Base-by-base conservation (phyloP, 257 asterid species). In the Nicotiana obtusifolia region DNA sequence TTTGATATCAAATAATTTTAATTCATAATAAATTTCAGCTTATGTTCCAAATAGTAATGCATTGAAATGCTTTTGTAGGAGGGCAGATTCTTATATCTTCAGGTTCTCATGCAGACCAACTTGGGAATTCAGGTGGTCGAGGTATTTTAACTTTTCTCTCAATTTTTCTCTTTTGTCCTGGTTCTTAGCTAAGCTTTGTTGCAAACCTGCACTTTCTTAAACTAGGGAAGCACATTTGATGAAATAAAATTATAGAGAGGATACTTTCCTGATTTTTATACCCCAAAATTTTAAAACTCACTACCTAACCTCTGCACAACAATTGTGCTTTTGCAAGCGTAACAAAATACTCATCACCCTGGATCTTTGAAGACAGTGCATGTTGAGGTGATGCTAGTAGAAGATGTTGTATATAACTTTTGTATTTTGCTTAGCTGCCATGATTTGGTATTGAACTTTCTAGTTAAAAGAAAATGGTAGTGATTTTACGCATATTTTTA, bases 21-120 rank as follows among this genome's bases (percentile, higher is more conserved):
- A 6, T 80, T 77, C 13, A 17, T 62, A 75, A 31, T 31, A 57
- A 47, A 52, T 26, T 20, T 81, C 52, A 44, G 41, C 64, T 47
- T n/a, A 24, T 7, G 11, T 52, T 76, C 77, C 35, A 19, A 17
- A 83, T 69, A 83, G 44, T 79, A 28, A 71, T 81, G 13, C 85
- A 54, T 69, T 67, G 67, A 20, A 44, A 47, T 83, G 83, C 78
- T 84, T 81, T 49, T 88, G 83, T 94, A 95, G 99, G 93, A 91
- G 56, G 90, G 82, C 66, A 85, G 84, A 86, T 94, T 91, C 89
- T 87, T 86, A 5, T 89, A 92, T 89, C 88, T 89, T 76, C 90
- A 90, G 85, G 87, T 95, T 85, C 97, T 95, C 66, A 85, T 90
- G 97, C 94, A 90, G 83, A 83, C 81, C 82, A 93, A 89, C 81